phyloP scores from a whole-genome alignment of 2,329 filamentous ascomycete genomes.

The Alternaria conjuncta region DNA sequence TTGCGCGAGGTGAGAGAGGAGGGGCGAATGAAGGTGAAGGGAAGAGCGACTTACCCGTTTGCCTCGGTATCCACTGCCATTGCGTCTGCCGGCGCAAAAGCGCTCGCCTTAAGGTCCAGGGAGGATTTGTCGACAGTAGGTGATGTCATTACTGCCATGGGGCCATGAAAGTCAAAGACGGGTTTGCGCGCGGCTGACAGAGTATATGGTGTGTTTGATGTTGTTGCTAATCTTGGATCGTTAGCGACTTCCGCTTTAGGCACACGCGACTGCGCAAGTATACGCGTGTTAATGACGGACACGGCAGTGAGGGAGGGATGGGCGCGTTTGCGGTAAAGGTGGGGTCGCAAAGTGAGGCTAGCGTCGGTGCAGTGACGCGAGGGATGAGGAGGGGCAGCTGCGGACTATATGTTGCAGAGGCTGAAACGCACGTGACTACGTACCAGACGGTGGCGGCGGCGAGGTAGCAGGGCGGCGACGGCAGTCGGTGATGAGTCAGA shows the following conservation, averaged over 20 bases:
- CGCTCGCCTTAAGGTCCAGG: conserved; percentile 60
- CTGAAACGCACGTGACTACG: conserved; percentile 46
- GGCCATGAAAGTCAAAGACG: conserved; percentile 41
- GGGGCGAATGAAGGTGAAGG: conserved; percentile 12
- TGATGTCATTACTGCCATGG: conserved; percentile 51
- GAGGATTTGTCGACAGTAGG: conserved; percentile 44
- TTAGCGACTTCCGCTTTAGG: conserved; percentile 22
- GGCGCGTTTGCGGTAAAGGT: conserved; percentile 21
- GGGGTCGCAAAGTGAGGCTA: conserved; percentile 26
- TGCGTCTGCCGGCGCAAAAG: conserved; percentile 54
- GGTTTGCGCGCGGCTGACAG: conserved; percentile 31
- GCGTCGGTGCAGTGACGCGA: conserved; percentile 19
- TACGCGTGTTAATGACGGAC: conserved; percentile 23
- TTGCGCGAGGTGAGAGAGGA: conserved; percentile 14
- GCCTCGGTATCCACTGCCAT: conserved; percentile 61
- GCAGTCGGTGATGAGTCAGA: conserved; percentile 38
- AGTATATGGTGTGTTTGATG: conserved; percentile 12
- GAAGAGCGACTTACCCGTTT: conserved; percentile 64
- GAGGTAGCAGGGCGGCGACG: conserved; percentile 20
- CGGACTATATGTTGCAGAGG: conserved; percentile 32
- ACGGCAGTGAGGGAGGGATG: conserved; percentile 1
- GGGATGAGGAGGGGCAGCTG: conserved; percentile 26
- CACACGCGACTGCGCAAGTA: conserved; percentile 24
- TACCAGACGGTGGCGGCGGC: conserved; percentile 38
- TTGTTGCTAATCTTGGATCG: conserved; percentile 16